Conservation (phyloP, 495 filamentous ascomycete species). For the Penicillium alfredii region DNA sequence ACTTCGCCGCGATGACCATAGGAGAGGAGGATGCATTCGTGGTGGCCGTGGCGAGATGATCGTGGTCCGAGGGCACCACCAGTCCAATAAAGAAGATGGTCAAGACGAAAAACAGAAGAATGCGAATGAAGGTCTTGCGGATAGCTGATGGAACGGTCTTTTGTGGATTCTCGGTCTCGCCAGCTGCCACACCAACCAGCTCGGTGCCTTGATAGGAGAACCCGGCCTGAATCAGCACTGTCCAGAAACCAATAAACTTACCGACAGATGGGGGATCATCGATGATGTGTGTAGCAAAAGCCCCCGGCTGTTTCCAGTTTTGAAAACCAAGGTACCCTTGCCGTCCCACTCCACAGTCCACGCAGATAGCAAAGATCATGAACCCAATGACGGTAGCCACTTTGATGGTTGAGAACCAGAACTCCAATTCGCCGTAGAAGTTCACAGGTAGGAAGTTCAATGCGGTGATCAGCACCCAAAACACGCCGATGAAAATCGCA, state of each 20-base stretch:
- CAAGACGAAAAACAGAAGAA: conserved; percentile 61
- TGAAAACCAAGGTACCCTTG: conserved; percentile 51
- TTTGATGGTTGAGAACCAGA: conserved; percentile 57
- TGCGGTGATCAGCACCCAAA: conserved; percentile 56
- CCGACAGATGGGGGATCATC: conserved; percentile 53
- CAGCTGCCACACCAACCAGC: conserved; percentile 60
- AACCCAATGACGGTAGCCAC: conserved; percentile 54
- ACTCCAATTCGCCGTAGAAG: conserved; percentile 51
- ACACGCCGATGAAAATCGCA: conserved; percentile 61
- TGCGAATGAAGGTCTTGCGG: conserved; percentile 62
- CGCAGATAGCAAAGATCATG: conserved; percentile 54
- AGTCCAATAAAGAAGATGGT: conserved; percentile 65
- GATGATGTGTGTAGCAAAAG: conserved; percentile 53
- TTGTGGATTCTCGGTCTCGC: conserved; percentile 60
- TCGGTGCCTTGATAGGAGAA: conserved; percentile 66
- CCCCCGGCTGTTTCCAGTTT: conserved; percentile 57
- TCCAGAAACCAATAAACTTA: conserved; percentile 35
- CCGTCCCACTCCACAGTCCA: conserved; percentile 52
- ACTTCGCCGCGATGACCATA: conserved; percentile 55
- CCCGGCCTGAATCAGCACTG: conserved; percentile 43
- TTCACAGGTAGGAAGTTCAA: conserved; percentile 55
- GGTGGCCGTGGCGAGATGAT: conserved; percentile 18
- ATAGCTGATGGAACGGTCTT: conserved; percentile 59
- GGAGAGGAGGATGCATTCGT: conserved; percentile 58
- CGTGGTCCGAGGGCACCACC: conserved; percentile 47